Base-by-base conservation (phyloP, 2,329 filamentous ascomycete species). In the Apiospora aurea region DNA sequence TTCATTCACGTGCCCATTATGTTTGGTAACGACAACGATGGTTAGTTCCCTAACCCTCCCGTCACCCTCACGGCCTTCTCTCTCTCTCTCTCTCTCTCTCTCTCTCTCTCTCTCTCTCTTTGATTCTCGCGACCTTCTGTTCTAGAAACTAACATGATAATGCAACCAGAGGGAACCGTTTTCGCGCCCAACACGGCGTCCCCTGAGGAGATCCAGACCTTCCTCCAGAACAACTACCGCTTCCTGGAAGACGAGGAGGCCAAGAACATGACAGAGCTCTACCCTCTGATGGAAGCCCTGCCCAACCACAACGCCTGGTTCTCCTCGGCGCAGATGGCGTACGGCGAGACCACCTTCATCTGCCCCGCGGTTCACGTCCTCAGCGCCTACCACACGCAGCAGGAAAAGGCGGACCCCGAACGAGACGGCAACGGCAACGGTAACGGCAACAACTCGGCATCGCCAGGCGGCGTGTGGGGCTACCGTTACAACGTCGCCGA, bases 401-500 rank as follows among this genome's bases (percentile, higher is more conserved):
- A 61, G 24, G 14, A 29, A 10, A 34, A 61, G 8, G n/a, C 14
- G n/a, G 14, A n/a, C 2, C n/a, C 14, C 14, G 57, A n/a, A n/a
- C 88, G 84, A 82, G 80, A 81, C 41, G 88, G 88, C 78, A 83
- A 83, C 49, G 88, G 85, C 81, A 83, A 83, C 78, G 85, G 88
- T 34, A 76, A 77, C 47, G 85, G 88, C 34, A 76, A 77, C 47
- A 85, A 87, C 77, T 75, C 1, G 72, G 76, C 16, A 79, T 49
- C 11, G 10, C 24, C 34, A 18, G 10, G 76, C 8, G 72, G 69
- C 57, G 75, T 82, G 21, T 89, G 84, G 82, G 81, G 82, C 38
- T 89, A 88, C 78, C 84, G 83, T 51, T 88, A 85, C 81, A 83
- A 87, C 78, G 85, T 88, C 29, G 76, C 77, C 49, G 86, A 87